Base-by-base conservation (phyloP, 805 yeast genomes). In the Ogataea philodendri region DNA sequence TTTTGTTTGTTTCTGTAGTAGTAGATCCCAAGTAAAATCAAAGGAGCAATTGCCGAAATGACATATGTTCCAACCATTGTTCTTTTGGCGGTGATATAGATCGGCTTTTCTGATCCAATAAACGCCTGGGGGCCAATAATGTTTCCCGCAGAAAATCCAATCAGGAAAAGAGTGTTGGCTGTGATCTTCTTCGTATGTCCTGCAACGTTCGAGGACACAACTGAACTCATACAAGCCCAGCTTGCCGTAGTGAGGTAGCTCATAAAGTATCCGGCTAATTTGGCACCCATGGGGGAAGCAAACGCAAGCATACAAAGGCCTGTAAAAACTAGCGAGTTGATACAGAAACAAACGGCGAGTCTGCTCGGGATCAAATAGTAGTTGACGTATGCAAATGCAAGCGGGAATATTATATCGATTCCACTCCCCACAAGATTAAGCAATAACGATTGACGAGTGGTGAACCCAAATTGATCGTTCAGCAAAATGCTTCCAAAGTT, bases 121-220 rank as follows among this genome's bases (percentile, higher is more conserved):
- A 73, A 74, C 4, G 75, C 62, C 42, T 72, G 78, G 1, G 81
- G 79, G 3, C 82, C 82, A 31, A 35, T 19, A 7, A 35, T 29
- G 17, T 36, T 36, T 3, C 33, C 39, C 7, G 63, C 70, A 52
- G 77, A 70, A 55, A 67, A 74, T 5, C 70, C 72, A 31, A 76
- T 50, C 25, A 76, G 61, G 39, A 61, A 55, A 19, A 70, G 44
- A 2, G 75, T 70, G 48, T 65, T 72, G 2, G 63, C 67, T 2
- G 71, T 62, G 30, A 65, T 55, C 51, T 74, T 75, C 59, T 77
- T 78, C 8, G 83, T 75, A 48, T 69, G 71, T 7, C 84, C 84
- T 5, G 74, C 74, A 30, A 67, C 64, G 46, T 75, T 75, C 5
- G 74, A 60, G 17, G 76, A 64, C 19, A 71, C 52, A 33, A 58